phyloP scores from a whole-genome alignment of 169 alveolate genomes.

The Besnoitia besnoiti region DNA sequence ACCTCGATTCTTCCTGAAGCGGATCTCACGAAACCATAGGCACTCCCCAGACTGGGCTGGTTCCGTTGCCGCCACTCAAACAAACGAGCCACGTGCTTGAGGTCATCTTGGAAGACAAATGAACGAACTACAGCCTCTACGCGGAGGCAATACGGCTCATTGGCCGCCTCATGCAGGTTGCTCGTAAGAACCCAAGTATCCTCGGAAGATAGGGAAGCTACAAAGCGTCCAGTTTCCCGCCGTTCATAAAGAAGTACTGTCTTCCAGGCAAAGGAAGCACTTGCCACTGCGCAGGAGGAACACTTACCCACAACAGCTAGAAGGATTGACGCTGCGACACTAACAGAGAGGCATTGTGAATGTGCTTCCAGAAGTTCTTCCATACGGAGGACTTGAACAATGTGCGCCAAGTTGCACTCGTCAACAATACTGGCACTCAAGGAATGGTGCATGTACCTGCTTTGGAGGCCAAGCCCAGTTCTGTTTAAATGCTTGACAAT shows the following conservation, averaged over 20 bases:
- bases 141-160: too few relatives aligned
- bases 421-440: neutral
- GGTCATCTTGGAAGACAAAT: too few relatives aligned
- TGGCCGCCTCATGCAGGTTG: too few relatives aligned
- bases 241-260: neutral
- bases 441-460: constrained; percentile 16
- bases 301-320: neutral
- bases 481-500: neutral
- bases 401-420: constrained; percentile 15
- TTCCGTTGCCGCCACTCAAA: too few relatives aligned
- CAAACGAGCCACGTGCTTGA: too few relatives aligned
- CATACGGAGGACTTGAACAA: neutral
- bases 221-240: too few relatives aligned
- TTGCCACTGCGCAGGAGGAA: neutral
- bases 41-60: too few relatives aligned
- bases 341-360: neutral
- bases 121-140: too few relatives aligned
- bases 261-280: neutral
- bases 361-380: constrained; percentile 8
- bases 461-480: constrained; percentile 7
- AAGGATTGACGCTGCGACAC: neutral
- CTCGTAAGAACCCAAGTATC: too few relatives aligned
- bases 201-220: too few relatives aligned
- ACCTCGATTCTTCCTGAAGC: too few relatives aligned
- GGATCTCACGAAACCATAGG: too few relatives aligned